Evolutionary conservation across 1,284 basidiomycete genomes (phyloP).

Genomic region (Porphyrellus sp.): DNA sequence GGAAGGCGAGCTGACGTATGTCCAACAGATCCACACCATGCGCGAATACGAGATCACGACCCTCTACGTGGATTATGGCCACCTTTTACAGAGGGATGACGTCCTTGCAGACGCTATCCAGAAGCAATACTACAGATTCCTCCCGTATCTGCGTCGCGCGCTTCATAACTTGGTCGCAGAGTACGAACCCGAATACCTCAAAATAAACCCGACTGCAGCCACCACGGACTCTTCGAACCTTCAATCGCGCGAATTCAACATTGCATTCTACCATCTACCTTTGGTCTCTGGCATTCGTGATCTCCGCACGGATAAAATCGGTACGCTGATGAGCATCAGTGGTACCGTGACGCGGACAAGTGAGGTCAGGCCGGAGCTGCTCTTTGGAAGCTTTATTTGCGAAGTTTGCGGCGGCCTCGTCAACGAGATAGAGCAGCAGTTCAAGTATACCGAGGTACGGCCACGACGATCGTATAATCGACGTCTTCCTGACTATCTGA

Average conservation of each 20-base stretch:
- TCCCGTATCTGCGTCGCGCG: conserved; percentile 90
- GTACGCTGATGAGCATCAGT: conserved; percentile 88
- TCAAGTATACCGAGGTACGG: conserved; percentile 98
- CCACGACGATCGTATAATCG: conserved; percentile 12
- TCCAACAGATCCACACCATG: conserved; percentile 92
- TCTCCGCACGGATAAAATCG: conserved; percentile 89
- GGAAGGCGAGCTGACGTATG: conserved; percentile 72
- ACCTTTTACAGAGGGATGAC: conserved; percentile 87
- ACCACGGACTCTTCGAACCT: conserved; percentile 82
- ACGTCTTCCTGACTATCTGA: conserved; percentile 2
- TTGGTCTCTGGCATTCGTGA: conserved; percentile 95
- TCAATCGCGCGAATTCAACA: conserved; percentile 88
- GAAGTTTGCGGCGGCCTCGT: conserved; percentile 84
- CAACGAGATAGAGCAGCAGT: conserved; percentile 98
- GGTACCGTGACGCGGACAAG: conserved; percentile 97
- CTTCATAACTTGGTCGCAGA: conserved; percentile 86
- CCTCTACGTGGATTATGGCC: conserved; percentile 93
- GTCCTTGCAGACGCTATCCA: conserved; percentile 91
- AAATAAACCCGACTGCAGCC: conserved; percentile 80
- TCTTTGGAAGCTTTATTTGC: conserved; percentile 93
- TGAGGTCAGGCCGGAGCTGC: conserved; percentile 93
- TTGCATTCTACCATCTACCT: conserved; percentile 96
- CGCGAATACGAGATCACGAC: conserved; percentile 91
- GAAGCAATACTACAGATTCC: conserved; percentile 94
- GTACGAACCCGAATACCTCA: conserved; percentile 90